phyloP scores from a whole-genome alignment of 148 eudicot species.

The Rhododendron simsii region DNA sequence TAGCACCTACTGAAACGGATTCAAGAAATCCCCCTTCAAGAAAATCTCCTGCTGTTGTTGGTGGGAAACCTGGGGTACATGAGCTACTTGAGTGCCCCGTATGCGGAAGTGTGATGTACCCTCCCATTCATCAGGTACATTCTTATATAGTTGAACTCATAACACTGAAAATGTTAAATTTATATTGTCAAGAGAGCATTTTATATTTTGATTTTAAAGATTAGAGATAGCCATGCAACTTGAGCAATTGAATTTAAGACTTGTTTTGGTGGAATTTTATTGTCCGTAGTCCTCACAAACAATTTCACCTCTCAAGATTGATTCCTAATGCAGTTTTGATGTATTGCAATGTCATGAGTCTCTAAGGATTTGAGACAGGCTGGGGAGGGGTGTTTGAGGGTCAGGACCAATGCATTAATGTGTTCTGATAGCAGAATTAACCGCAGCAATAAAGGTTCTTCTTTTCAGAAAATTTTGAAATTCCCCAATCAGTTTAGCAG shows the following conservation, averaged over 20 bases:
- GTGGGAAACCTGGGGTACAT: constrained; percentile 35
- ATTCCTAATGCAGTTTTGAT: not conserved
- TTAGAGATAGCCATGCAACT: not conserved
- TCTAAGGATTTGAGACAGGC: not conserved
- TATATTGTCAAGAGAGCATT: not conserved
- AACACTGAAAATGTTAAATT: not conserved
- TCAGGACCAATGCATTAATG: not conserved
- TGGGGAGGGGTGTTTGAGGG: not conserved
- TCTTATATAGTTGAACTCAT: not conserved
- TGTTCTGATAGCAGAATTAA: not conserved
- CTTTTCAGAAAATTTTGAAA: not conserved
- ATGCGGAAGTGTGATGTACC: constrained; percentile 53
- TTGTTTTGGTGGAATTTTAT: not conserved
- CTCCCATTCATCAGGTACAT: constrained; percentile 63
- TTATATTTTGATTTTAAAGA: not conserved
- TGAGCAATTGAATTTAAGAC: not conserved
- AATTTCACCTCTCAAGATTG: not conserved
- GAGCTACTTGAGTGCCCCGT: constrained; percentile 70
- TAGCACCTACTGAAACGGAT: constrained; percentile 30
- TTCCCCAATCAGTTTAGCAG: not conserved
- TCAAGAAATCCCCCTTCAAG: constrained; percentile 26
- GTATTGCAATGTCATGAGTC: not conserved
- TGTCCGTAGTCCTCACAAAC: not conserved
- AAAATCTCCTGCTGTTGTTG: constrained; percentile 18
- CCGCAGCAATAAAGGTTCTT: not conserved